Evolutionary conservation across 2,329 filamentous ascomycete genomes (phyloP), one percentile per base, ranked within the genome.

Genomic region (Cylindrodendrum hubeiense): DNA sequence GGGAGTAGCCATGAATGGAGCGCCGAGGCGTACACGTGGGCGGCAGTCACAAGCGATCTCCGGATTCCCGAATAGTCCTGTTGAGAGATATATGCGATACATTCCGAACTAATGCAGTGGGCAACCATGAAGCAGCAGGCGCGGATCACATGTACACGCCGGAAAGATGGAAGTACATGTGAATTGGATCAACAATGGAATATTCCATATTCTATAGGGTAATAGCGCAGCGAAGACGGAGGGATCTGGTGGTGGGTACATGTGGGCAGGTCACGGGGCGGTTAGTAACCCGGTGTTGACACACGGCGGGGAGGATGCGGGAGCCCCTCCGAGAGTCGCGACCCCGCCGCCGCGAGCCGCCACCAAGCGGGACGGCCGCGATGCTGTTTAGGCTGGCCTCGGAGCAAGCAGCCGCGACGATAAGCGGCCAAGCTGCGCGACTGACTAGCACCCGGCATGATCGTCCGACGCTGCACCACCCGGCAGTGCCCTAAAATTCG

Each of bases 381-480:
- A 19, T 43, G 41, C 6, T 43, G 19, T 37, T 56, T 54, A 54
- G 47, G 44, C 41, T 28, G 30, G 44, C 44, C 39, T 59, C 56
- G 56, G 56, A 59, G 37, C 56, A 49, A 51, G 13, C 46, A 51
- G 46, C 56, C 56, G 56, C 46, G 46, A 33, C 30, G 46, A 49
- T 49, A 51, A 51, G 49, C 28, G 2, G 19, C 47, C 39, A 51
- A 51, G 49, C 28, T 4, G 19, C 47, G 44, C 5, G 5, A 47
- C 13, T 8, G 13, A 46, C n/a, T 21, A 15, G 17, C 21, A 30
- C 46, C 17, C 47, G 56, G 56, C 19, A 41, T 13, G 46, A 59
- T 52, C 12, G 34, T 19, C 56, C 56, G 56, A 59, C 6, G 26
- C 19, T 10, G 37, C 33, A n/a, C 15, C 5, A 15, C 7, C 34